A percentile compares a stretch with the other conserved stretches of the same genome.
phyloP scores from a whole-genome alignment of 768 basidiomycete genomes.

The Hydnum rufescens region DNA sequence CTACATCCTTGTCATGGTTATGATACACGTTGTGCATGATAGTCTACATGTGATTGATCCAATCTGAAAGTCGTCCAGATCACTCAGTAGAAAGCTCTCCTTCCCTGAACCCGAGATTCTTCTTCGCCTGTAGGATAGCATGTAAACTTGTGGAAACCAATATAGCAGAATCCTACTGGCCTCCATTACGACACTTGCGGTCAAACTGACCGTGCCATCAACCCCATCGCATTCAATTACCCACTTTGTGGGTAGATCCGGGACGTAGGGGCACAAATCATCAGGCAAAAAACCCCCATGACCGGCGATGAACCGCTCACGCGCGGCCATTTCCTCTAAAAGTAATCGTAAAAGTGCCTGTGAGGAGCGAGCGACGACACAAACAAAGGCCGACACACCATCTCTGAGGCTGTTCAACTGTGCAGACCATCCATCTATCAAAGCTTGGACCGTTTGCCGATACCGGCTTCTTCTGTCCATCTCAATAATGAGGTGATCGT shows the following conservation, averaged over 20 bases:
- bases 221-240: slow-evolving; percentile 2
- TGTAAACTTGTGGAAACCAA: too few species aligned
- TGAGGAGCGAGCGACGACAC: not conserved
- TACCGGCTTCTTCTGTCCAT: slow-evolving; percentile 49
- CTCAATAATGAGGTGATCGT: slow-evolving; percentile 53
- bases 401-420: slow-evolving; percentile 44
- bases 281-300: slow-evolving; percentile 57
- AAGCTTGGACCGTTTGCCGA: slow-evolving; percentile 40
- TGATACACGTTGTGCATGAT: too few species aligned
- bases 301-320: slow-evolving; percentile 49
- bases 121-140: too few species aligned
- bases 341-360: not conserved
- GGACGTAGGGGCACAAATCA: slow-evolving; percentile 61
- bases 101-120: too few species aligned
- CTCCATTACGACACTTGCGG: slow-evolving; percentile 7
- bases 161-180: slow-evolving; percentile 1
- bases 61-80: too few species aligned
- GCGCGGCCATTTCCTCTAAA: slow-evolving; percentile 45
- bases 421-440: slow-evolving; percentile 45
- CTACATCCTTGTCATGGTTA: too few species aligned
- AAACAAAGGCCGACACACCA: slow-evolving; percentile 26
- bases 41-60: too few species aligned
- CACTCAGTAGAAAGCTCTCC: too few species aligned
- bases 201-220: slow-evolving; percentile 1
- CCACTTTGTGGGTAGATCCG: slow-evolving; percentile 31